Conservation (phyloP, 2,329 filamentous ascomycete species). For the Aspergillus phoenicis region DNA sequence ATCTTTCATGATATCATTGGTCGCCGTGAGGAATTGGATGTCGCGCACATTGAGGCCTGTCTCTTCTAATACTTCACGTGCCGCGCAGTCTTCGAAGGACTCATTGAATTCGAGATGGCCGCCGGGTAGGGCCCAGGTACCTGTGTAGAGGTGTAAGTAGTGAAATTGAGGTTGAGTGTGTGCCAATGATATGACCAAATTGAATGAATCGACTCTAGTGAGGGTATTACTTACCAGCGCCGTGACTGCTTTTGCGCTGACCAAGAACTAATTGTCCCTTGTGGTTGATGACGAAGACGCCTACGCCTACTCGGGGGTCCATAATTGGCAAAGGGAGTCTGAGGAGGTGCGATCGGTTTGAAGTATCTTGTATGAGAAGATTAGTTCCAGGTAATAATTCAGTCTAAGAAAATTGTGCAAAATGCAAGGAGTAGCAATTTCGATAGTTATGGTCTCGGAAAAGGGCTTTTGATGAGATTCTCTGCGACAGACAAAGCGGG, state of each 20-base stretch:
- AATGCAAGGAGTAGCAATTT: too few species aligned
- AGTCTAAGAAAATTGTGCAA: rapidly evolving
- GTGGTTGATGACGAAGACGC: constrained; percentile 16
- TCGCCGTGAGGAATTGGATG: constrained; percentile 60
- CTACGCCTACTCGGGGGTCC: constrained; percentile 18
- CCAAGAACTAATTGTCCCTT: constrained; percentile 19
- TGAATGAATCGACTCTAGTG: too few species aligned
- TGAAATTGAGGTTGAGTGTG: not conserved
- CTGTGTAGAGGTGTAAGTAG: constrained; percentile 33
- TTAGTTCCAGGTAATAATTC: too few species aligned
- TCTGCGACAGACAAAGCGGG: too few species aligned
- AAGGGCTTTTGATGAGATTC: too few species aligned
- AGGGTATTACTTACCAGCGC: constrained; percentile 13
- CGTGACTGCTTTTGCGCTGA: constrained; percentile 20
- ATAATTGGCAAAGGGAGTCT: too few species aligned
- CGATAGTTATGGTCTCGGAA: too few species aligned
- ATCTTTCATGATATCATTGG: constrained; percentile 65
- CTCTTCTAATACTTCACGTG: constrained; percentile 70
- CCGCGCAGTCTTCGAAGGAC: constrained; percentile 62
- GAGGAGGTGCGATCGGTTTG: too few species aligned
- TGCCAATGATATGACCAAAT: too few species aligned
- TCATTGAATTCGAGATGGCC: constrained; percentile 75
- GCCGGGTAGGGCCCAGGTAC: constrained; percentile 69
- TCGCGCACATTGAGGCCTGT: constrained; percentile 63
- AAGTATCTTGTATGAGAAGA: too few species aligned